Evolutionary conservation across 192 early-diverging fungal species (phyloP).

Genomic region (Backusella macrospora): DNA sequence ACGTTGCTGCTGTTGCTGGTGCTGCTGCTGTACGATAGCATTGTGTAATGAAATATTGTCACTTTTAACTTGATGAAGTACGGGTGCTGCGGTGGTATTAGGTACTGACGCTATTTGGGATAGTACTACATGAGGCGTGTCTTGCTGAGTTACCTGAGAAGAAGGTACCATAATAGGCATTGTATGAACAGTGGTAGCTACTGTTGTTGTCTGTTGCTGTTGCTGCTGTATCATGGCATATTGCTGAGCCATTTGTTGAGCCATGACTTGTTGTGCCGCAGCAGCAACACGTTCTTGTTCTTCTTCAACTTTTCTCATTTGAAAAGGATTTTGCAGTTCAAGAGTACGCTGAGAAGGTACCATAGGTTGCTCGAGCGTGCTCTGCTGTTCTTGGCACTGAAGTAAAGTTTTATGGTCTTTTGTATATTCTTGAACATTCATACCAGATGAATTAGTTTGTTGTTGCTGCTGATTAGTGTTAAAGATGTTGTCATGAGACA

Average conservation of each 20-base stretch:
- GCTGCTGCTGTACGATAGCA: slow-evolving; percentile 23
- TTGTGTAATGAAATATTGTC: slow-evolving; percentile 26
- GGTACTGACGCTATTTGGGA: slow-evolving; percentile 11
- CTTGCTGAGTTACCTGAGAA: not conserved
- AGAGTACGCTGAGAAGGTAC: slow-evolving; percentile 23
- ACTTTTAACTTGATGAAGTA: slow-evolving; percentile 27
- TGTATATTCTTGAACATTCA: not conserved
- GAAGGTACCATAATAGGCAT: slow-evolving; percentile 12
- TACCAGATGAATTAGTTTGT: slow-evolving; percentile 8
- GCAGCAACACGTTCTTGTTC: slow-evolving; percentile 24
- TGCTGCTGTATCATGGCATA: not conserved
- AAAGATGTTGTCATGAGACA: slow-evolving; percentile 11
- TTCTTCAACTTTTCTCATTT: slow-evolving; percentile 7
- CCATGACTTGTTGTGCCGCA: slow-evolving; percentile 16
- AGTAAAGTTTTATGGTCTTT: not conserved
- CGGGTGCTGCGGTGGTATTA: slow-evolving; percentile 3
- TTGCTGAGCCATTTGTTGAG: slow-evolving; percentile 12
- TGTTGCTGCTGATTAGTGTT: not conserved
- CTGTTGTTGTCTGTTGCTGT: not conserved
- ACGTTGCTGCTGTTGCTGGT: slow-evolving; percentile 18
- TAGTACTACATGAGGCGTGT: slow-evolving; percentile 14
- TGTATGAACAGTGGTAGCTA: slow-evolving; percentile 5
- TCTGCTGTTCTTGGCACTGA: not conserved
- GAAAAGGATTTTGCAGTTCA: slow-evolving; percentile 12
- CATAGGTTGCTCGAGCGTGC: slow-evolving; percentile 16